These are phyloP conservation scores for Baudoinia panamericana DNA, from an alignment of 495 filamentous ascomycete species.

Conservation along the genomic window DNA sequence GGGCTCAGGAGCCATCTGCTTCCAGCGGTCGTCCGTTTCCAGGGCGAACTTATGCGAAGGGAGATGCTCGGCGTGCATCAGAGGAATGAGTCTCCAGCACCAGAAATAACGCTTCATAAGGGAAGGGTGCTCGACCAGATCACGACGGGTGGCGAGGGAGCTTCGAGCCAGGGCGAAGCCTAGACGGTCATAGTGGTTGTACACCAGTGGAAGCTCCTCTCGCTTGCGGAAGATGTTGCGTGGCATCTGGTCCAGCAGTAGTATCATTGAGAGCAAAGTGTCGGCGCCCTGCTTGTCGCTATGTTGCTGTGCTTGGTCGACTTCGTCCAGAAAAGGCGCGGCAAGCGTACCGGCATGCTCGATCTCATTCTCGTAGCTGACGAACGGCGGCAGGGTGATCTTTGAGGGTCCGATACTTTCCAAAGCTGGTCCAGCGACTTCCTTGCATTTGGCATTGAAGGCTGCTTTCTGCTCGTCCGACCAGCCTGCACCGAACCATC, in stretches of 20 bases:
- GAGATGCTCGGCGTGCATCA: slow-evolving; percentile 34
- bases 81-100: slow-evolving; percentile 34
- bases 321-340: slow-evolving; percentile 27
- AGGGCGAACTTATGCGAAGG: slow-evolving; percentile 6
- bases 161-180: slow-evolving; percentile 22
- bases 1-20: neutral
- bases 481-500: slow-evolving; percentile 22
- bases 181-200: slow-evolving; percentile 36
- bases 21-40: neutral
- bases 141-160: neutral
- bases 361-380: slow-evolving; percentile 15
- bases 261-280: slow-evolving; percentile 30
- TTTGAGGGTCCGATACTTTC: slow-evolving; percentile 26
- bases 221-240: slow-evolving; percentile 35
- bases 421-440: slow-evolving; percentile 23
- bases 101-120: slow-evolving; percentile 10
- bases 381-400: slow-evolving; percentile 21
- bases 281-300: slow-evolving; percentile 11
- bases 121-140: neutral
- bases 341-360: slow-evolving; percentile 17
- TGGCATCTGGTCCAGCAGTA: slow-evolving; percentile 39
- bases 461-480: slow-evolving; percentile 22
- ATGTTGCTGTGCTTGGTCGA: slow-evolving; percentile 10
- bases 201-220: slow-evolving; percentile 26
- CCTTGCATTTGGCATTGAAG: slow-evolving; percentile 26